Conservation (phyloP, 1,284 basidiomycete genomes). For the Melanopsichium pennsylvanicum region DNA sequence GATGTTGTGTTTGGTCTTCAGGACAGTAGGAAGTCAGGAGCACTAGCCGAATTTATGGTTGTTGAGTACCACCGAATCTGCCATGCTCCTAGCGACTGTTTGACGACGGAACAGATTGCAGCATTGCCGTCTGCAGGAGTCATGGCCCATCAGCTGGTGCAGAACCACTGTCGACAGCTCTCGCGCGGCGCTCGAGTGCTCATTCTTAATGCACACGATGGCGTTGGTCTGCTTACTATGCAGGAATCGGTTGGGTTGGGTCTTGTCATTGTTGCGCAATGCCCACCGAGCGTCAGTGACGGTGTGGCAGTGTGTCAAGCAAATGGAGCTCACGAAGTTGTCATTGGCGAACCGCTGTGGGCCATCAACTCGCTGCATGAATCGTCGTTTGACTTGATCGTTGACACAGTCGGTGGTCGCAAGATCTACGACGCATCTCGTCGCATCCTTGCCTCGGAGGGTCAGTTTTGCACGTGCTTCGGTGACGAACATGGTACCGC, state of each 20-base stretch:
- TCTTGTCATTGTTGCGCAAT: conserved; percentile 67
- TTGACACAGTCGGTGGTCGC: conserved; percentile 64
- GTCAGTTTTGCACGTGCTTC: conserved; percentile 65
- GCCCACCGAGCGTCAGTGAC: conserved; percentile 62
- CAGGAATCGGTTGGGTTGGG: conserved; percentile 66
- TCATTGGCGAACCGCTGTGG: conserved; percentile 67
- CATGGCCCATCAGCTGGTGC: conserved; percentile 66
- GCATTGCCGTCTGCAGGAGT: conserved; percentile 66
- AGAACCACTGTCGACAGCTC: conserved; percentile 64
- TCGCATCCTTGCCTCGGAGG: conserved; percentile 65
- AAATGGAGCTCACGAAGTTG: conserved; percentile 67
- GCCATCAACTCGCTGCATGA: conserved; percentile 67
- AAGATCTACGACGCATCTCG: conserved; percentile 67
- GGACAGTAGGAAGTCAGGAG: conserved; percentile 65
- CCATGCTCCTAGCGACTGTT: conserved; percentile 64
- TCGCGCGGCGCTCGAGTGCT: conserved; percentile 65
- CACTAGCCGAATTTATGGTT: conserved; percentile 66
- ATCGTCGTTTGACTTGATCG: conserved; percentile 66
- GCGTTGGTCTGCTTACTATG: conserved; percentile 66
- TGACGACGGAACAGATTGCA: conserved; percentile 67
- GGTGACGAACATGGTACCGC: conserved; percentile 64
- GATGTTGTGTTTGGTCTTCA: conserved; percentile 67
- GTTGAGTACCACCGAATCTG: conserved; percentile 66
- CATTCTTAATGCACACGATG: conserved; percentile 67
- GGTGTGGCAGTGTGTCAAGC: conserved; percentile 64